Evolutionary conservation across 805 yeast genomes (phyloP), one percentile per base, ranked within the genome.

Genomic region (Phaffomyces thermotolerans): DNA sequence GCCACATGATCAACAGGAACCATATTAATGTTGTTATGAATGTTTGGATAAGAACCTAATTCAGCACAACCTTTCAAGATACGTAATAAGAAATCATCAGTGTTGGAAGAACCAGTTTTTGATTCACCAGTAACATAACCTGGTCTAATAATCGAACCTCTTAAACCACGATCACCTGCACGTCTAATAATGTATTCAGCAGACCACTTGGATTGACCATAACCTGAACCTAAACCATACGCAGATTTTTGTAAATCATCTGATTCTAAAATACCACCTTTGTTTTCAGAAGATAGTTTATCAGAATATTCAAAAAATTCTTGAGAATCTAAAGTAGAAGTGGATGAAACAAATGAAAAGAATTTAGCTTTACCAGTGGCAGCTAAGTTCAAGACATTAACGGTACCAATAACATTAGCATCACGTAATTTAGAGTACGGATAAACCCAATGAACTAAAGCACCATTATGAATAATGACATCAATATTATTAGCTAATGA

Each of bases 1-100:
- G 99, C 98, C 52, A 93, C 99, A 58, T 93, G 99, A 56, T 95
- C 97, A 36, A 93, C 99, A 4, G 99, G 99, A 20, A 88, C 97
- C 84, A 90, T 88, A 65, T 93, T 93, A 33, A 91, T 95, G 38
- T 81, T 77, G 70, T 93, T 93, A 52, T 77, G 64, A 52, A 93
- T 89, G 57, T 84, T 84, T 30, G 99, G 99, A 54, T 77, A 83
- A 40, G 72, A 69, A 10, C 96, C 95, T 46, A 95, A 66, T 65
- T 93, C 95, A 42, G 81, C 81, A 65, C 95, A 82, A 29, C 99
- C 98, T 71, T 93, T 93, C 68, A 93, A 71, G 85, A 90, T 84
- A 64, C 99, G 78, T 51, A 91, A 70, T 58, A 93, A 70, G 81
- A 91, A 93, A 65, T 93, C 99, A 66, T 93, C 99, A 4, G 98